Percentiles rank a stretch among this genome's conserved stretches.
Evolutionary conservation across 805 yeast genomes (phyloP).

Genomic region (baker's yeast (Saccharomyces cerevisiae)): DNA sequence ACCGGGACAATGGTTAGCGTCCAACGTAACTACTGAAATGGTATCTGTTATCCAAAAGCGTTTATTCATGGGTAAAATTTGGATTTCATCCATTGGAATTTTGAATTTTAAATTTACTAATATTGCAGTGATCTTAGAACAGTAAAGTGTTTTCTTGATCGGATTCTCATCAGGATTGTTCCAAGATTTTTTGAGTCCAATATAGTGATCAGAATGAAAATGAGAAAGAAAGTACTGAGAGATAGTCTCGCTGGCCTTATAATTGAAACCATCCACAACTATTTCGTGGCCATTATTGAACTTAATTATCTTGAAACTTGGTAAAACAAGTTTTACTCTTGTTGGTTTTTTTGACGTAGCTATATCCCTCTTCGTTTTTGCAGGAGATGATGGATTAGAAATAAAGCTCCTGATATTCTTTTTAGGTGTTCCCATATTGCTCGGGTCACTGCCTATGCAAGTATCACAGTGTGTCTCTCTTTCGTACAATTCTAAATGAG

Average conservation of each 20-base stretch:
- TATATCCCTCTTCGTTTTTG: constrained; percentile 10
- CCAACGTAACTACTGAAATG: constrained; percentile 51
- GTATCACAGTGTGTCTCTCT: constrained; percentile 49
- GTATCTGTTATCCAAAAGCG: constrained; percentile 35
- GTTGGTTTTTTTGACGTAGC: constrained; percentile 7
- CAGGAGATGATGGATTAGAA: constrained; percentile 7
- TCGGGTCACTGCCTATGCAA: constrained; percentile 32
- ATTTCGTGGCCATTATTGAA: constrained; percentile 34
- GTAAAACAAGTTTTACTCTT: constrained; percentile 33
- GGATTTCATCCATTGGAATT: constrained; percentile 34
- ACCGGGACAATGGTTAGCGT: constrained; percentile 97
- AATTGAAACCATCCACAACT: constrained; percentile 60
- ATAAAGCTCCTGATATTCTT: neutral
- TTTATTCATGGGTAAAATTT: constrained; percentile 37
- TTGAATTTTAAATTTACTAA: constrained; percentile 48
- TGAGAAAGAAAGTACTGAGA: constrained; percentile 61
- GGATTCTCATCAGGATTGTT: constrained; percentile 11
- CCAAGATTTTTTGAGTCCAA: constrained; percentile 79
- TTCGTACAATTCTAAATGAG: constrained; percentile 33
- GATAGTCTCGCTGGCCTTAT: constrained; percentile 36
- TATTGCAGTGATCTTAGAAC: constrained; percentile 61
- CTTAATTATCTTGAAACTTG: constrained; percentile 44
- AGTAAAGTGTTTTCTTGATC: constrained; percentile 53
- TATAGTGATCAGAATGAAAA: constrained; percentile 92
- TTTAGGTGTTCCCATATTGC: neutral